Conservation (phyloP, 768 basidiomycete genomes). For the Auricularia heimuer region DNA sequence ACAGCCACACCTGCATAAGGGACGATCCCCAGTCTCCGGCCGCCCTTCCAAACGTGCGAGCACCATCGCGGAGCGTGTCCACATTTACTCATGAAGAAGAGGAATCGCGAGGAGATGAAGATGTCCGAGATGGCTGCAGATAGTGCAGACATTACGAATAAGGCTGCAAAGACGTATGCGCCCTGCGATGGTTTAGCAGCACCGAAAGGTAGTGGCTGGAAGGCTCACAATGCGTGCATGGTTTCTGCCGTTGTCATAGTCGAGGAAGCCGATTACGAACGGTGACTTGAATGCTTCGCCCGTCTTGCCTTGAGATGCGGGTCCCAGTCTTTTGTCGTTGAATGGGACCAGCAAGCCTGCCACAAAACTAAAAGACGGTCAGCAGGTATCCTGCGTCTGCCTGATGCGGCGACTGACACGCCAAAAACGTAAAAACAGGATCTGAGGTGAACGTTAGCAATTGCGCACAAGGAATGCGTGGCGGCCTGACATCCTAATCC, state of each 20-base stretch:
- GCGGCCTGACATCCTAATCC: background rate
- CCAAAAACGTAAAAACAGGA: background rate
- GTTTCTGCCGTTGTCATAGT: background rate
- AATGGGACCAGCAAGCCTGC: background rate
- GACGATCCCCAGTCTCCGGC: background rate
- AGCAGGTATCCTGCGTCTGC: background rate
- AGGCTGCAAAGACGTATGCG: background rate
- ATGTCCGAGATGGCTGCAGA: background rate
- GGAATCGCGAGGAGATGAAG: slow-evolving; percentile 6
- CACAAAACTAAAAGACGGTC: background rate
- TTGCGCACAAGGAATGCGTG: background rate
- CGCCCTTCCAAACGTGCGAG: slow-evolving; percentile 2
- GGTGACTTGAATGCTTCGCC: background rate
- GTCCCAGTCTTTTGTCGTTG: background rate
- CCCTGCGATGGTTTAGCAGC: background rate
- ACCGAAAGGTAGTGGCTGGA: background rate
- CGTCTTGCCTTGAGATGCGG: background rate
- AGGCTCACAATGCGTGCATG: background rate
- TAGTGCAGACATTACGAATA: background rate
- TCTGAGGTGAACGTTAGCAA: background rate
- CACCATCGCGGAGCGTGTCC: slow-evolving; percentile 9
- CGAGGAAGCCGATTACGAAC: background rate
- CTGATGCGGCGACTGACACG: background rate
- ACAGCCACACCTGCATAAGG: background rate
- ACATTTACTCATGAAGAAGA: slow-evolving; percentile 6